Evolutionary conservation across 345 rosid species (phyloP), one percentile per base, ranked within the genome.

Genomic region (Crucihimalaya himalaica): DNA sequence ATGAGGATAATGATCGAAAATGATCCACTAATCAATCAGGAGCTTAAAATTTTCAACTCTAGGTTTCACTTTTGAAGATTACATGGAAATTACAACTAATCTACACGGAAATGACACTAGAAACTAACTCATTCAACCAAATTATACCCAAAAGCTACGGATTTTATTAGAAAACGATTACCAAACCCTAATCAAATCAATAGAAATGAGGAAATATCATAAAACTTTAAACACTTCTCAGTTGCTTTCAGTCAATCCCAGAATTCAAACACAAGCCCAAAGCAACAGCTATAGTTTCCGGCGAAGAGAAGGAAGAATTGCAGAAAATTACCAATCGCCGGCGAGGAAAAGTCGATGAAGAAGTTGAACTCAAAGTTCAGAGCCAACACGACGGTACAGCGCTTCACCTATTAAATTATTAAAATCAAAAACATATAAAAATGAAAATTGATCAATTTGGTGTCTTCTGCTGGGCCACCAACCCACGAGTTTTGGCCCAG

Each of bases 271-370:
- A 25, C 4, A 57, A 29, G 23, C 13, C 9, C 29, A 37, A 55
- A 46, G 12, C 19, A n/a, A 27, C 4, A 51, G 11, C 2, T 5
- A 5, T 47, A 48, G 7, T 25, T 63, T 5, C 48, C 54, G 29
- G 60, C 5, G 13, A 76, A 35, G 52, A 54, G 52, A 63, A 55
- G 20, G 42, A 27, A 32, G 27, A 43, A 52, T 13, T 43, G 61
- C 52, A 35, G 75, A 55, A 48, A 18, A 14, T 76, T 70, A 63
- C 80, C 80, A 47, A 31, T 70, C 71, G 69, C 76, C 80, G 72
- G 67, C 61, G 71, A 55, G 54, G 60, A 62, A 19, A 39, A 18
- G 72, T 51, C 54, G 67, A 74, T 19, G 60, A 66, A 20, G 68
- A 28, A 58, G 68, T 20, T 58, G 73, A 48, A 57, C 54, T 76